These are phyloP conservation scores for Mycosphaerelloides madeirae DNA, from an alignment of 2,329 filamentous ascomycete species.

Conservation along the genomic window DNA sequence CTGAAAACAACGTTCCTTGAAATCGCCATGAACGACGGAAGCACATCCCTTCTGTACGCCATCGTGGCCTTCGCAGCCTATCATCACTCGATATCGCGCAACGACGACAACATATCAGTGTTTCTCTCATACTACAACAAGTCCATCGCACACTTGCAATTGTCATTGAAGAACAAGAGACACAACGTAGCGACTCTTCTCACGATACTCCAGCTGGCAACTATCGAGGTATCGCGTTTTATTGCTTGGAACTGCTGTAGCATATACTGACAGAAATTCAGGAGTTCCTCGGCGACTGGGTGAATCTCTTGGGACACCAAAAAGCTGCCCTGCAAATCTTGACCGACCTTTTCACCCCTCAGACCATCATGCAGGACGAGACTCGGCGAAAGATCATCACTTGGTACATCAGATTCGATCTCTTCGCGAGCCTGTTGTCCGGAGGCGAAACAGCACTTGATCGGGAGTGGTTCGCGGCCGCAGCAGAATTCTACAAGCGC, in stretches of 20 bases:
- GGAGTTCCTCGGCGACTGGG: slow-evolving; percentile 95
- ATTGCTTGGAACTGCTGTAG: no score
- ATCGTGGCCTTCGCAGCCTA: slow-evolving; percentile 86
- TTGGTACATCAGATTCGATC: slow-evolving; percentile 91
- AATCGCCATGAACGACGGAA: slow-evolving; percentile 68
- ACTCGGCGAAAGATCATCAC: slow-evolving; percentile 67
- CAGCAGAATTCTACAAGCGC: slow-evolving; percentile 58
- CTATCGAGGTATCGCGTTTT: slow-evolving; percentile 68
- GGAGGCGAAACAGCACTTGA: slow-evolving; percentile 69
- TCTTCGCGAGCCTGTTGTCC: slow-evolving; percentile 77
- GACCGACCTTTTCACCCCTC: slow-evolving; percentile 69
- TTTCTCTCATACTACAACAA: slow-evolving; percentile 90
- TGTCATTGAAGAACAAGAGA: slow-evolving; percentile 64
- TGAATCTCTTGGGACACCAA: slow-evolving; percentile 88
- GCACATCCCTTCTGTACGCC: slow-evolving; percentile 68
- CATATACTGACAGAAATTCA: slow-evolving; percentile 35
- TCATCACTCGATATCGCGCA: slow-evolving; percentile 67
- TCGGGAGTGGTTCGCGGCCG: slow-evolving; percentile 70
- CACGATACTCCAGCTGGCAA: slow-evolving; percentile 86
- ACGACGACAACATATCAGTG: slow-evolving; percentile 67
- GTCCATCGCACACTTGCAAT: slow-evolving; percentile 72
- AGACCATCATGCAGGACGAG: slow-evolving; percentile 66
- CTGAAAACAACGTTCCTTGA: slow-evolving; percentile 66
- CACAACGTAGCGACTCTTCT: slow-evolving; percentile 71
- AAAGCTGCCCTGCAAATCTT: slow-evolving; percentile 82